Evolutionary conservation across 1,284 basidiomycete genomes (phyloP), one percentile per base, ranked within the genome.

Genomic region (Sporisorium sorghi): DNA sequence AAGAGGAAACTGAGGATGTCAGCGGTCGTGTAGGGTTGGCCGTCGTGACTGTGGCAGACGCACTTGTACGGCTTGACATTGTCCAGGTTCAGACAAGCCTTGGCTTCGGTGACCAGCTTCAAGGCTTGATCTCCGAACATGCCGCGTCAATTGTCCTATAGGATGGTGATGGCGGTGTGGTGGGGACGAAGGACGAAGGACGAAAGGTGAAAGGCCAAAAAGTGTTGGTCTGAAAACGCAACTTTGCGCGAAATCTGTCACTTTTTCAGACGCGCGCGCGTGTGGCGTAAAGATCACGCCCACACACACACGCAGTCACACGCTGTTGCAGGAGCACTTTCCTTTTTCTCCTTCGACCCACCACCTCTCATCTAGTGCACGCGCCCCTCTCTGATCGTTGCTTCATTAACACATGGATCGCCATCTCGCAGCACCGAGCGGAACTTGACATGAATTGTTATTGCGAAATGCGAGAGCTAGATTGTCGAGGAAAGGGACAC

Each of bases 41-140:
- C n/a, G n/a, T n/a, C n/a, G n/a, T n/a, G n/a, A n/a, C n/a, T 21
- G 8, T 24, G 42, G 19, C 30, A 19, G n/a, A 12, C 30, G 11
- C 63, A 82, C 80, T 95, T 94, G 88, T 98, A 98, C 77, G 96
- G 96, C 66, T 93, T 88, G 21, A 98, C 87, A 2, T 91, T 90
- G 75, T 93, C 91, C 0, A 92, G 91, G 43, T 90, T 89, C 0
- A 90, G 91, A 1, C 93, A 92, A 24, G 94, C 88, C 32, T 91
- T 90, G 5, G 93, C 91, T 84, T 96, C 93, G 51, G 89, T 89
- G 68, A 97, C 88, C 60, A 99, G 91, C 85, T 93, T 91, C 5
- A 92, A 92, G 8, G 91, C 93, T 73, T 93, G 90, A 86, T 97
- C 94, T 69, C 87, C 87, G 79, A 88, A 87, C 88, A 89, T 88